Base-by-base conservation (phyloP, 2,329 filamentous ascomycete genomes). In the Colletotrichum sp. region DNA sequence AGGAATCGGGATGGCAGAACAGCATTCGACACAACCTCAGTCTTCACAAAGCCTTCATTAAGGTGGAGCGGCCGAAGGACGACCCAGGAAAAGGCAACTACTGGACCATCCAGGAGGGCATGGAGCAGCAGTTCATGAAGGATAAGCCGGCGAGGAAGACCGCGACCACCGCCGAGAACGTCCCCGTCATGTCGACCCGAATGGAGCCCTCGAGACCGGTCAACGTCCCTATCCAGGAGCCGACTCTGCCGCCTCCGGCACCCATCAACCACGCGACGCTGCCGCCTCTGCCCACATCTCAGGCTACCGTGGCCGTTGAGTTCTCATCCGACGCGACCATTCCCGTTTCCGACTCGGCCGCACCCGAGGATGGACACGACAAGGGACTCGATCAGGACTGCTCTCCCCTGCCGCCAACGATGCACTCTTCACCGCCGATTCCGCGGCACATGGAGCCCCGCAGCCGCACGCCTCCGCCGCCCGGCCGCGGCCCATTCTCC, bases 1-100 rank as follows among this genome's bases (percentile, higher is more conserved):
- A 93, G 70, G 95, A 98, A 79, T 92, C 94, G 13, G 96, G 97
- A 76, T 99, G 97, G 97, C 96, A 98, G 84, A 99, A 99, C 84
- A 98, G 97, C 86, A 99, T 99, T 82, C 94, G 97, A 38, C 97
- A 99, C 84, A 99, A 99, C 79, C 91, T 99, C 38, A 98, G 96
- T 81, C 88, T 99, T 58, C 98, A 98, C 88, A 98, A 98, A 85
- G 95, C 94, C 61, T 98, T 98, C 81, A 92, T 96, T 82, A 98
- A 98, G 86, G 94, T 98, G 80, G 96, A 98, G 83, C 91, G 97
- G 73, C 95, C 96, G 71, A 98, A 98, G 87, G 96, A 98, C 81
- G 97, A 98, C 80, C 96, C 96, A 5, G 97, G 97, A 79, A 98
- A 98, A 84, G 97, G 97, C 57, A 96, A 98, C 83, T 98, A 98